These are phyloP conservation scores for Cytauxzoon felis DNA, from an alignment of 169 alveolate genomes.

Conservation along the genomic window DNA sequence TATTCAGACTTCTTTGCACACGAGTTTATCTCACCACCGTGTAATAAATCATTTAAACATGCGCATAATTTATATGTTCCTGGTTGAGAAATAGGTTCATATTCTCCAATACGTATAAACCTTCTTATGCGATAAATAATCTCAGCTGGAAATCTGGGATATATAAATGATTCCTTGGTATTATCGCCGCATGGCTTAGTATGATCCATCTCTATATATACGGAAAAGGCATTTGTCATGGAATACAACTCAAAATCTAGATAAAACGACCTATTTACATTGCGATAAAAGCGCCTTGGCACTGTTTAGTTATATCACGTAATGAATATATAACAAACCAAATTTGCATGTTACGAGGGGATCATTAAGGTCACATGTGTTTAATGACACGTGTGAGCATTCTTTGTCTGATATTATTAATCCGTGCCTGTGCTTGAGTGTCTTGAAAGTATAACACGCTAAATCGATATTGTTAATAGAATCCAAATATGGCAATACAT, in stretches of 20 bases:
- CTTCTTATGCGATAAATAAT: background rate
- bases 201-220: constrained; percentile 13
- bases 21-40: constrained; percentile 8
- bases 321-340: background rate
- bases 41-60: constrained; percentile 12
- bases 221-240: constrained; percentile 18
- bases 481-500: no score
- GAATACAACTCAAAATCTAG: constrained; percentile 16
- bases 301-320: constrained; percentile 12
- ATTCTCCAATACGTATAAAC: constrained; percentile 24
- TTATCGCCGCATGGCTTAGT: constrained; percentile 1
- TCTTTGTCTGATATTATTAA: background rate
- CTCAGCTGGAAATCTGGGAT: constrained; percentile 18
- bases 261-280: background rate
- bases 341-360: background rate
- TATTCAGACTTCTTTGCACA: constrained; percentile 6
- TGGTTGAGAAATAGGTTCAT: background rate
- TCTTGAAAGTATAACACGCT: background rate
- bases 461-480: no score
- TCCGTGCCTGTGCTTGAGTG: constrained; percentile 4
- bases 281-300: constrained; percentile 18
- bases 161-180: background rate
- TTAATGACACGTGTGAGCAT: background rate
- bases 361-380: background rate
- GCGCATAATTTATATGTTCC: constrained; percentile 24